Conservation (phyloP, 371 early-diverging fungal species). For the Rhizopus stolonifer region DNA sequence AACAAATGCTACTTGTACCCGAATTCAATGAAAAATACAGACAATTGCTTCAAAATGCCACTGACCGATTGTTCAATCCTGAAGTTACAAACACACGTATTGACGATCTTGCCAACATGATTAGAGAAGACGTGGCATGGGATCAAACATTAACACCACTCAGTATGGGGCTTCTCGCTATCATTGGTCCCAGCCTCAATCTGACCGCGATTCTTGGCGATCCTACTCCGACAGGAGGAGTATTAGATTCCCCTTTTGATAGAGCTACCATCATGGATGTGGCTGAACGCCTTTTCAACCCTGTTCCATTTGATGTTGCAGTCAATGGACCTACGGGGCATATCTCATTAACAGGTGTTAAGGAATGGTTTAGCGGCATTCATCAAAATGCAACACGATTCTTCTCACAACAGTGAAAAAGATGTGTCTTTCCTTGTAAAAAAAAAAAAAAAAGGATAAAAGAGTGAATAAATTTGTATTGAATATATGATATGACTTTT, state of each 20-base stretch:
- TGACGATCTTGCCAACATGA: constrained; percentile 15
- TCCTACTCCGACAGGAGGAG: too few species aligned
- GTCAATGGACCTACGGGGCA: constrained; percentile 12
- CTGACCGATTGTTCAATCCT: constrained; percentile 3
- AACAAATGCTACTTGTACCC: constrained; percentile 5
- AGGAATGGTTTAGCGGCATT: constrained; percentile 6
- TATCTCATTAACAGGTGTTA: constrained; percentile 17
- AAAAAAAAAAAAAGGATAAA: too few species aligned
- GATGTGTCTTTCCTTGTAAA: too few species aligned
- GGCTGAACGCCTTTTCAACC: background rate
- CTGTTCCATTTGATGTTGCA: constrained; percentile 8
- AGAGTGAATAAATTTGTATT: too few species aligned
- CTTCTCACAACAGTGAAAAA: too few species aligned
- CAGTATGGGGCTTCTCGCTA: background rate
- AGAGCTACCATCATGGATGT: background rate
- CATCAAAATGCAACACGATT: too few species aligned
- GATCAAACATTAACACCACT: constrained; percentile 16
- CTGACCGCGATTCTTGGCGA: too few species aligned
- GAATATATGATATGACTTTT: too few species aligned
- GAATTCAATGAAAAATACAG: constrained; percentile 16
- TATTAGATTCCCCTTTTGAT: too few species aligned
- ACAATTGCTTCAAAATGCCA: constrained; percentile 8
- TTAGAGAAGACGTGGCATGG: constrained; percentile 28
- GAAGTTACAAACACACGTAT: constrained; percentile 9
- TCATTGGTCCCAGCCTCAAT: too few species aligned